Percentiles rank a stretch among this genome's conserved stretches.
These are phyloP conservation scores for Metarhizium guizhouense DNA, from an alignment of 2,329 filamentous ascomycete species.

Conservation along the genomic window DNA sequence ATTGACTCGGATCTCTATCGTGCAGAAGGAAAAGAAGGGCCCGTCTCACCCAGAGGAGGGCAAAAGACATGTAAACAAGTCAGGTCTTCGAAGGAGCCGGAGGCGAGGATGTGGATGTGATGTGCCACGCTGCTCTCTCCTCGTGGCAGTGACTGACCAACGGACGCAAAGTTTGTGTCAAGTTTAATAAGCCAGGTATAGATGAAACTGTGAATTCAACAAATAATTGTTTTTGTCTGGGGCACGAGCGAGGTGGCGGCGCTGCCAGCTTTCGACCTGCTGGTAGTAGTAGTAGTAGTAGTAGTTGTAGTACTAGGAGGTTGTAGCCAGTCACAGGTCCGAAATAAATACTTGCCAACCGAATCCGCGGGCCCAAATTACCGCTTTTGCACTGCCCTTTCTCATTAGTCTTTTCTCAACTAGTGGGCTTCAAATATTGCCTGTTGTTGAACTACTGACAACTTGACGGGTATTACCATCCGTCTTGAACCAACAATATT, in stretches of 20 bases:
- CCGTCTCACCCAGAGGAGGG: neutral
- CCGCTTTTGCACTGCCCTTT: slow-evolving; percentile 5
- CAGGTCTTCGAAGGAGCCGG: too few species aligned
- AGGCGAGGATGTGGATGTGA: neutral
- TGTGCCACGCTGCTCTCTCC: neutral
- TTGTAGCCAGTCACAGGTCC: too few species aligned
- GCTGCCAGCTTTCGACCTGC: too few species aligned
- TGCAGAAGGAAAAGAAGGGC: neutral
- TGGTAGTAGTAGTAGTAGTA: too few species aligned
- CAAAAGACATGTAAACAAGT: neutral
- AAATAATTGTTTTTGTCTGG: neutral
- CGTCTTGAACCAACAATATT: neutral
- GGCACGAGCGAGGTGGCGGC: neutral
- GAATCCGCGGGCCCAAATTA: neutral
- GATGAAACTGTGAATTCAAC: neutral
- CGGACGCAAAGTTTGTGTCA: neutral
- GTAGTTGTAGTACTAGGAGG: too few species aligned
- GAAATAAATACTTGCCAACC: neutral
- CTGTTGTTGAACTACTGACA: too few species aligned
- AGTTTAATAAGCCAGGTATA: neutral
- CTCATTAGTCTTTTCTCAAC: neutral
- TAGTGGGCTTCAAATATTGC: neutral
- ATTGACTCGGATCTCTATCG: neutral
- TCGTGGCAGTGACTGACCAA: neutral
- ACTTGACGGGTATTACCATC: neutral